phyloP scores from a whole-genome alignment of 495 filamentous ascomycete genomes.

The Friedmanniomyces endolithicus region DNA sequence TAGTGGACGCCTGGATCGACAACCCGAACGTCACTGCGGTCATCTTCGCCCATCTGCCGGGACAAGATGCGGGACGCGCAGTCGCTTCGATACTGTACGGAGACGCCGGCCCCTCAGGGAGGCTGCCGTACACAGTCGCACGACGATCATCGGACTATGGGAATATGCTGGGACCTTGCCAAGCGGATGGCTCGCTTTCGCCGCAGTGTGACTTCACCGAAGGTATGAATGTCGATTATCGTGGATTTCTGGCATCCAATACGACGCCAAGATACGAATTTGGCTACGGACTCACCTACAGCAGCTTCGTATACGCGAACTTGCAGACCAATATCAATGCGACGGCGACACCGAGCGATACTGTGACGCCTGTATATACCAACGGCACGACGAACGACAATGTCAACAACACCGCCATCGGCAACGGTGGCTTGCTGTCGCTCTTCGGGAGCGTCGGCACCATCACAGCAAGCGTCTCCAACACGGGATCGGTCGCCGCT shows the following conservation, averaged over 20 bases:
- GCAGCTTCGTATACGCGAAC: constrained; percentile 3
- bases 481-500: constrained; percentile 14
- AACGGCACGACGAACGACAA: constrained; percentile 11
- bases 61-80: constrained; percentile 22
- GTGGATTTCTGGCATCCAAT: constrained; percentile 18
- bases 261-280: constrained; percentile 25
- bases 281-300: constrained; percentile 17
- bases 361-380: constrained; percentile 5
- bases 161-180: constrained; percentile 4
- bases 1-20: constrained; percentile 24
- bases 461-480: constrained; percentile 25
- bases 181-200: neutral
- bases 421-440: neutral
- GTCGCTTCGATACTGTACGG: constrained; percentile 22
- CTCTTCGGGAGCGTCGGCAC: constrained; percentile 22
- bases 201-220: constrained; percentile 23
- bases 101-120: constrained; percentile 15
- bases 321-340: constrained; percentile 8
- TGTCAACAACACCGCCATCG: constrained; percentile 18
- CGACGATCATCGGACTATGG: constrained; percentile 18
- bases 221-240: constrained; percentile 26
- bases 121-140: constrained; percentile 22
- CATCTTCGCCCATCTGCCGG: constrained; percentile 22
- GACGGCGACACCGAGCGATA: constrained; percentile 1
- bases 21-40: constrained; percentile 26